Conservation (phyloP, 345 rosid species). For the Citrus glauca region DNA sequence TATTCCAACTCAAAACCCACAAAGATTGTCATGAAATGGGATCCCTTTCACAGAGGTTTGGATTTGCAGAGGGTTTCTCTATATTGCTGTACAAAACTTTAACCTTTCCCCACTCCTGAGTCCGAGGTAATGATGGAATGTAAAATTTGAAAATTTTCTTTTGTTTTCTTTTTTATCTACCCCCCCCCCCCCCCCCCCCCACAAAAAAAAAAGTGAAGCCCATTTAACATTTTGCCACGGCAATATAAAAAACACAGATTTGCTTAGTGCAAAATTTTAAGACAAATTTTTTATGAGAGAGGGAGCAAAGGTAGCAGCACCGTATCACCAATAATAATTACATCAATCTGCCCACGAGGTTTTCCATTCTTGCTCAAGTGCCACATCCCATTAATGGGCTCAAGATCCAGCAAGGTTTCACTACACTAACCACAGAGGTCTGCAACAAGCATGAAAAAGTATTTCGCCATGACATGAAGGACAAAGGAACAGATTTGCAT, state of each 20-base stretch:
- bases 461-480: conserved; percentile 4
- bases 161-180: no score
- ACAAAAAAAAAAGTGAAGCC: no score
- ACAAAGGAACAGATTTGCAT: not conserved
- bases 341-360: conserved; percentile 71
- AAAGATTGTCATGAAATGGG: no score
- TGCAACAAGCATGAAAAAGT: conserved; percentile 30
- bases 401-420: conserved; percentile 92
- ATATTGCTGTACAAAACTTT: no score
- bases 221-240: no score
- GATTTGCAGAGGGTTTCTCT: not conserved
- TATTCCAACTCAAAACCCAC: no score
- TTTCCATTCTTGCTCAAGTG: conserved; percentile 77
- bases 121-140: no score
- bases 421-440: conserved; percentile 60
- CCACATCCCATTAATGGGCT: conserved; percentile 86
- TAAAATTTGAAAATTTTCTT: no score
- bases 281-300: not conserved
- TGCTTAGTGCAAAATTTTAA: no score
- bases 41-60: not conserved
- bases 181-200: no score
- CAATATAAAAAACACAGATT: no score
- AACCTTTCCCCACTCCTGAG: no score
- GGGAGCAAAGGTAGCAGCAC: conserved; percentile 3
- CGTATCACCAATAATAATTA: conserved; percentile 69